A percentile compares a stretch with the other conserved stretches of the same genome.
phyloP scores from a whole-genome alignment of 768 basidiomycete species.

The Tylopilus vinaceipallidus region DNA sequence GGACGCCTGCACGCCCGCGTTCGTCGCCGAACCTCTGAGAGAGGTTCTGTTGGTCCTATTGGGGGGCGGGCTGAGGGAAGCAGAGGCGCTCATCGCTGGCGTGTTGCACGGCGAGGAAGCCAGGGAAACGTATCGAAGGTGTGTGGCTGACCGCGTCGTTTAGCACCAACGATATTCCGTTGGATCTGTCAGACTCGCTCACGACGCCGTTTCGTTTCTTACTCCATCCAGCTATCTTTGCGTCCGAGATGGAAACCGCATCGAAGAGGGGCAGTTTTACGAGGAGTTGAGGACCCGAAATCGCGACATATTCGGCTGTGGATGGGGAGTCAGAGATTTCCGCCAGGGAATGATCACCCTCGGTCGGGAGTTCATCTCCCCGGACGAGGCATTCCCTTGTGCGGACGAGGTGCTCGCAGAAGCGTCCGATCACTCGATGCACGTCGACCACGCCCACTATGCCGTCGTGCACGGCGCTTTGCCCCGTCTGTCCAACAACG shows the following conservation, averaged over 20 bases:
- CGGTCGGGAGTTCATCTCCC: constrained; percentile 1
- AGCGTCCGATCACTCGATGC: constrained; percentile 1
- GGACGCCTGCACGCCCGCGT: constrained; percentile 1
- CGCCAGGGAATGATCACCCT: constrained; percentile 6
- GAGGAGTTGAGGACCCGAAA: neutral
- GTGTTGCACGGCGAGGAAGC: neutral
- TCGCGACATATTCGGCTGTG: neutral
- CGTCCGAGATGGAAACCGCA: neutral
- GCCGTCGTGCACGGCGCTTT: neutral
- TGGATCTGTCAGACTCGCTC: neutral
- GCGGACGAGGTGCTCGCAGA: neutral
- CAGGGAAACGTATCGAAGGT: neutral
- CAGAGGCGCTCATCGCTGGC: constrained; percentile 2
- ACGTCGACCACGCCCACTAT: neutral
- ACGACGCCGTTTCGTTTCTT: neutral
- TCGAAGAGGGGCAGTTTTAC: neutral
- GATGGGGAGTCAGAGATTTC: constrained; percentile 4
- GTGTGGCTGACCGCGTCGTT: too few species aligned
- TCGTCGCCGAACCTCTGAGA: neutral
- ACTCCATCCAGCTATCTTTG: constrained; percentile 1
- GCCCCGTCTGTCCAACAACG: constrained; percentile 1
- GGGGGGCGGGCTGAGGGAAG: constrained; percentile 2
- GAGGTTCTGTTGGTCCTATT: neutral
- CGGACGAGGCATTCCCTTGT: neutral
- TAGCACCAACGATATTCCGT: too few species aligned